A percentile compares a stretch with the other conserved stretches of the same genome.
These are phyloP conservation scores for Pythium folliculosum DNA, from an alignment of 352 stramenopile genomes.

Conservation along the genomic window DNA sequence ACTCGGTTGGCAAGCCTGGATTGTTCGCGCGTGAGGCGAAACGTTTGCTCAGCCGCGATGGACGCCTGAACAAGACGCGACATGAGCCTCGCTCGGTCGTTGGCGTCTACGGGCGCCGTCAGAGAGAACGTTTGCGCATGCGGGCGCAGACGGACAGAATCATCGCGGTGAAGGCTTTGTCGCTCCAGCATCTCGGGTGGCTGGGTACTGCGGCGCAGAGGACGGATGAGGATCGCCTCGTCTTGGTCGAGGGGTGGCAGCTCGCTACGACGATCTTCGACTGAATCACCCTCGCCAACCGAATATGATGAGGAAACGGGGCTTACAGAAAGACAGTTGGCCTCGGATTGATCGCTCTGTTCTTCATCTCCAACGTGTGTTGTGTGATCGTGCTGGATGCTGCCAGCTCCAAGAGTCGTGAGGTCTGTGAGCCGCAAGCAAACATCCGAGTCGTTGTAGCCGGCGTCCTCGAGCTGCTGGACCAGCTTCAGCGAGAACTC, in stretches of 20 bases:
- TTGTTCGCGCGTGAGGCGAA: conserved; percentile 43
- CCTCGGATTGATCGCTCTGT: neutral
- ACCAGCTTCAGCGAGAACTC: conserved; percentile 1
- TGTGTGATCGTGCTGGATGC: neutral
- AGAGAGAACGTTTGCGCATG: conserved; percentile 21
- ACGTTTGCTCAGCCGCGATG: conserved; percentile 36
- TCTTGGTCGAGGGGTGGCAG: neutral
- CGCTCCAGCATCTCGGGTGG: conserved; percentile 8
- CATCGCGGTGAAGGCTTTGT: neutral
- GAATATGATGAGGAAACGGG: neutral
- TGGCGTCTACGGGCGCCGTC: conserved; percentile 26
- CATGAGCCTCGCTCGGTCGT: conserved; percentile 32
- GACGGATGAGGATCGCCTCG: neutral
- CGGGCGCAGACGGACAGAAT: neutral
- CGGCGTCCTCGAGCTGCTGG: neutral
- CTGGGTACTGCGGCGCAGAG: conserved; percentile 1
- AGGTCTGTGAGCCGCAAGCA: neutral
- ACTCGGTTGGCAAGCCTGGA: conserved; percentile 34
- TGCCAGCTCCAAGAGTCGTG: neutral
- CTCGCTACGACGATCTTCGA: neutral
- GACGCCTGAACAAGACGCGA: conserved; percentile 41
- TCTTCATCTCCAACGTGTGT: neutral
- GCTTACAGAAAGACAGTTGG: neutral
- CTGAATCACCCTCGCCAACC: neutral
- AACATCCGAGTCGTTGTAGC: neutral